Evolutionary conservation across 2,329 filamentous ascomycete genomes (phyloP).

Genomic region (Albifimbria verrucaria): DNA sequence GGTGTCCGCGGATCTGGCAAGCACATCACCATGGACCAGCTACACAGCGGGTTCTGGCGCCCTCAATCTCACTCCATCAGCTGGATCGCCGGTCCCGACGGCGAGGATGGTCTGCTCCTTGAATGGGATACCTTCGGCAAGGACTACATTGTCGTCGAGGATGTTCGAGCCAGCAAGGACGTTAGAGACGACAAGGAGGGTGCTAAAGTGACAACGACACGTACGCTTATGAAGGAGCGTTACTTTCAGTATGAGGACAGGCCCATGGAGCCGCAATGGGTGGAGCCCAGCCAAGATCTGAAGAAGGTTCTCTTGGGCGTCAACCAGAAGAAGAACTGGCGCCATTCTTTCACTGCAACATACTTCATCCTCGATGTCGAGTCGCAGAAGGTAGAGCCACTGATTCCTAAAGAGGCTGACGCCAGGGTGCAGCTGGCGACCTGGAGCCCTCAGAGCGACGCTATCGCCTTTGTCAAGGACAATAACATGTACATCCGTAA

Average conservation of each 20-base stretch:
- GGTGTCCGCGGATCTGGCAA: conserved; percentile 64
- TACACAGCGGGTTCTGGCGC: conserved; percentile 64
- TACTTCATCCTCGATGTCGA: conserved; percentile 94
- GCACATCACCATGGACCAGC: conserved; percentile 69
- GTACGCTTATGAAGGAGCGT: conserved; percentile 70
- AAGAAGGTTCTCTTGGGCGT: conserved; percentile 83
- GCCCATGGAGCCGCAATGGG: conserved; percentile 53
- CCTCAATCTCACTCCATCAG: conserved; percentile 63
- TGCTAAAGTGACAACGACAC: conserved; percentile 44
- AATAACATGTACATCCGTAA: conserved; percentile 88
- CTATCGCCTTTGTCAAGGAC: conserved; percentile 81
- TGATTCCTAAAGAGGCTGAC: conserved; percentile 66
- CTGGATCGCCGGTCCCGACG: conserved; percentile 73
- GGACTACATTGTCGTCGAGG: conserved; percentile 80
- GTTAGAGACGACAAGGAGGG: conserved; percentile 29
- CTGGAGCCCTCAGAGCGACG: conserved; percentile 86
- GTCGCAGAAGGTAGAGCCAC: conserved; percentile 70
- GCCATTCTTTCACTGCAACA: conserved; percentile 79
- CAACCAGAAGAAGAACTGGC: conserved; percentile 72
- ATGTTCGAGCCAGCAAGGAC: conserved; percentile 58
- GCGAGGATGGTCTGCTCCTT: conserved; percentile 81
- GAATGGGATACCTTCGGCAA: conserved; percentile 63
- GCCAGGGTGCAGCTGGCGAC: conserved; percentile 76
- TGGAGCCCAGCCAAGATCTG: conserved; percentile 77
- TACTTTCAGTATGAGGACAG: conserved; percentile 59